Percentiles rank a stretch among this genome's conserved stretches.
phyloP scores from a whole-genome alignment of 2,329 filamentous ascomycete genomes.

The Akanthomyces dipterigenus region DNA sequence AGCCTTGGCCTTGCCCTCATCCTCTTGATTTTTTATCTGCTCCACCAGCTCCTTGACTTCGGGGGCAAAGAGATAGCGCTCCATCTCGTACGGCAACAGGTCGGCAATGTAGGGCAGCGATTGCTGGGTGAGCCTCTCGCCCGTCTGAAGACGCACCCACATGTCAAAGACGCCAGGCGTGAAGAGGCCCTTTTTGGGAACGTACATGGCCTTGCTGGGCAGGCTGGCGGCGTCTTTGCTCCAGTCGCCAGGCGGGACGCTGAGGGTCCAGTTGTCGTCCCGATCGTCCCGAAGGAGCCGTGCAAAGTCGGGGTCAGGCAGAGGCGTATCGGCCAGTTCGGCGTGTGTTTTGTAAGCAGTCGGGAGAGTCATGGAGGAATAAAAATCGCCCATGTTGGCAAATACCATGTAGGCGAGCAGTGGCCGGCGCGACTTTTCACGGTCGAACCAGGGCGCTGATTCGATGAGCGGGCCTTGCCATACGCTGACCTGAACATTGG shows the following conservation, averaged over 20 bases:
- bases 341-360: constrained; percentile 20
- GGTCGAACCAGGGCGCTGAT: constrained; percentile 24
- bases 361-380: constrained; percentile 24
- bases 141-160: constrained; percentile 53
- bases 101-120: constrained; percentile 58
- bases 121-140: constrained; percentile 54
- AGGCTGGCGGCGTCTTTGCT: neutral
- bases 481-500: constrained; percentile 30
- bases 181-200: constrained; percentile 5
- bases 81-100: constrained; percentile 11
- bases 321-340: constrained; percentile 14
- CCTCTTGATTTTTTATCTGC: neutral
- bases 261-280: constrained; percentile 18
- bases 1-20: neutral
- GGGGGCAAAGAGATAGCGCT: constrained; percentile 44
- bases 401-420: constrained; percentile 28
- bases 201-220: constrained; percentile 1
- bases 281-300: constrained; percentile 4
- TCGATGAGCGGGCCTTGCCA: constrained; percentile 27
- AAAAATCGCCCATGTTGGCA: constrained; percentile 19
- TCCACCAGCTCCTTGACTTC: constrained; percentile 4
- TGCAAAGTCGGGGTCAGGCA: constrained; percentile 15
- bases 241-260: constrained; percentile 9
- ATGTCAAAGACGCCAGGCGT: constrained; percentile 39
- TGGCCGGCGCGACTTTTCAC: constrained; percentile 20